phyloP scores from a whole-genome alignment of 805 yeast genomes.

The Pichia heedii region DNA sequence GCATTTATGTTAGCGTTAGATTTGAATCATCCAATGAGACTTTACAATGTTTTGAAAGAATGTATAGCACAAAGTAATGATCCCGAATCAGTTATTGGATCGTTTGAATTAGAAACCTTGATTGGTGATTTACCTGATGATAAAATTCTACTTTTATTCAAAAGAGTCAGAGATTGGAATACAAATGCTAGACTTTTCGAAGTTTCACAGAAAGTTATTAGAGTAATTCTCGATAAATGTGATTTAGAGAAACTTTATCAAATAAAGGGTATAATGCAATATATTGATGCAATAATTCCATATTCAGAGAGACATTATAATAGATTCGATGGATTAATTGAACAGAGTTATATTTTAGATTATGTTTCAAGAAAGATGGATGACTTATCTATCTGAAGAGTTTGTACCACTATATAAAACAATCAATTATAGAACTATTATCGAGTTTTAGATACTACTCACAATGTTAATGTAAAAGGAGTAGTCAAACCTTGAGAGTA shows the following conservation, averaged over 20 bases:
- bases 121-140: constrained; percentile 49
- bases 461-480: too few relatives aligned
- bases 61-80: constrained; percentile 46
- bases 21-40: constrained; percentile 82
- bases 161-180: constrained; percentile 90
- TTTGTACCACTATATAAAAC: too few relatives aligned
- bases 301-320: constrained; percentile 79
- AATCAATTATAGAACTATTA: too few relatives aligned
- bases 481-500: too few relatives aligned
- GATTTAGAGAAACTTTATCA: constrained; percentile 48
- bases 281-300: constrained; percentile 73
- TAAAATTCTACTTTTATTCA: constrained; percentile 52
- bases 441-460: too few relatives aligned
- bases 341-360: constrained; percentile 79
- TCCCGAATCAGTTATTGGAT: constrained; percentile 43
- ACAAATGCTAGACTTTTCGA: constrained; percentile 74
- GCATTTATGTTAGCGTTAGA: constrained; percentile 83
- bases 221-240: constrained; percentile 50
- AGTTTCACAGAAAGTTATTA: constrained; percentile 70
- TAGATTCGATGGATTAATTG: constrained; percentile 71
- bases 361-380: constrained; percentile 76
- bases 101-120: constrained; percentile 51
- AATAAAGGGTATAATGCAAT: constrained; percentile 56
- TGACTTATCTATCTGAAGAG: too few relatives aligned
- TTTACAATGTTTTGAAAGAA: constrained; percentile 66